Evolutionary conservation across 768 basidiomycete species (phyloP).

Genomic region (Coprinellus micaceus): DNA sequence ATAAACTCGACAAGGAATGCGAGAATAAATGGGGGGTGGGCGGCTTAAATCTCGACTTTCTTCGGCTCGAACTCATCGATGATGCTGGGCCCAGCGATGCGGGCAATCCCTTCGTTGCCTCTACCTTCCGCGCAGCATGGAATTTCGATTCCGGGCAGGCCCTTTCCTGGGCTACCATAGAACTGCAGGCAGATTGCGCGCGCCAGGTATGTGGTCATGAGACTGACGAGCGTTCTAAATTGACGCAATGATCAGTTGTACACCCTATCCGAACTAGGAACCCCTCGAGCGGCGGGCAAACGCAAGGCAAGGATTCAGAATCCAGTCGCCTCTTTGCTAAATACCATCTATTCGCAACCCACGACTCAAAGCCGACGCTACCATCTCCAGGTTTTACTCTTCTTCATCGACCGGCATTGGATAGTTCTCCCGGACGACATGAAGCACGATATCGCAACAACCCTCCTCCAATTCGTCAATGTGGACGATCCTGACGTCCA

Average conservation of each 20-base stretch:
- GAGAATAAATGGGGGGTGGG: conserved; percentile 64
- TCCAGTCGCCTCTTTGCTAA: conserved; percentile 55
- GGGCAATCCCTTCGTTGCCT: conserved; percentile 49
- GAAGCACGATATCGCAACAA: conserved; percentile 51
- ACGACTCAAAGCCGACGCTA: conserved; percentile 34
- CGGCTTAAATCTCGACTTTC: conserved; percentile 56
- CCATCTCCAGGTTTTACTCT: conserved; percentile 76
- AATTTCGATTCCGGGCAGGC: conserved; percentile 70
- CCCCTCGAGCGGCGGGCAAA: conserved; percentile 36
- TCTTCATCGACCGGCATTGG: conserved; percentile 84
- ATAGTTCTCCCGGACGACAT: conserved; percentile 51
- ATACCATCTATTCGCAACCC: conserved; percentile 37
- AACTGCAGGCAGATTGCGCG: conserved; percentile 77
- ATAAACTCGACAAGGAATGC: conserved; percentile 56
- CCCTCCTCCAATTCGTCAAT: conserved; percentile 58
- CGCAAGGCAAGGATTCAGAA: conserved; percentile 48
- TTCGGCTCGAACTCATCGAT: conserved; percentile 50
- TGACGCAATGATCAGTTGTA: no score
- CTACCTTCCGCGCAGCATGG: conserved; percentile 70
- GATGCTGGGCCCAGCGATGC: conserved; percentile 13
- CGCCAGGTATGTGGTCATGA: conserved; percentile 50
- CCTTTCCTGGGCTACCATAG: conserved; percentile 72
- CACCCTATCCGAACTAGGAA: no score
- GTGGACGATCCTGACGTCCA: conserved; percentile 65
- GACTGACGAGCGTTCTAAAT: no score